These are phyloP conservation scores for Syzygium jambos DNA, from an alignment of 345 rosid species.

Conservation along the genomic window DNA sequence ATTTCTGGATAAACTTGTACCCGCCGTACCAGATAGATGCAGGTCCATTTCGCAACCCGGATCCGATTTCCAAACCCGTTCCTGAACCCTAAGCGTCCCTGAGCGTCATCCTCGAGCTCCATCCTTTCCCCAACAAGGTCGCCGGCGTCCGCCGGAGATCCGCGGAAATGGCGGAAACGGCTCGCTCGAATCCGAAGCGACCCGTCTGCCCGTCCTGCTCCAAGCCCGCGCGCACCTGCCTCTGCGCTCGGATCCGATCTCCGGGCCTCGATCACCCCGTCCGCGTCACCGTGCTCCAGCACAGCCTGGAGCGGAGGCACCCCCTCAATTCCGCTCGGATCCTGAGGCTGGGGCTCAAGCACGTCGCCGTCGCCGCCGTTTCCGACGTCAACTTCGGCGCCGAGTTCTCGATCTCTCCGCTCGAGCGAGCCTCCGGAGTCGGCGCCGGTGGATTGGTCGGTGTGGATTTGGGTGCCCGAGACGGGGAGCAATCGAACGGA, in stretches of 20 bases:
- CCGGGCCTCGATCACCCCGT: conserved; percentile 51
- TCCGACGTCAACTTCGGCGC: conserved; percentile 54
- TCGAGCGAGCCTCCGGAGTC: conserved; percentile 7
- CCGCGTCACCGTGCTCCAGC: conserved; percentile 73
- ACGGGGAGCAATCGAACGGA: not conserved
- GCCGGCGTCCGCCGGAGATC: not conserved
- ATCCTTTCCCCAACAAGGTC: not conserved
- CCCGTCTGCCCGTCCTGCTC: conserved; percentile 60
- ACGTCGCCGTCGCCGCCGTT: conserved; percentile 42
- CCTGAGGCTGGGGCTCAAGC: conserved; percentile 62
- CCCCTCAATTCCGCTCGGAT: conserved; percentile 75
- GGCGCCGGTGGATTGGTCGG: not conserved
- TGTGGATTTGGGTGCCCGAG: not conserved
- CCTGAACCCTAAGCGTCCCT: not conserved
- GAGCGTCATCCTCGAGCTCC: not conserved
- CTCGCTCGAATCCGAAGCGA: conserved; percentile 29
- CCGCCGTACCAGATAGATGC: not conserved
- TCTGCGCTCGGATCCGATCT: conserved; percentile 46
- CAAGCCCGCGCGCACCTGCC: conserved; percentile 55
- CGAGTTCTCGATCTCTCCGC: conserved; percentile 32
- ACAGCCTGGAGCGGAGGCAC: conserved; percentile 64
- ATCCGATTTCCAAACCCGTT: not conserved
- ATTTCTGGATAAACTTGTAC: not conserved
- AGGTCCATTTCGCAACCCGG: not conserved
- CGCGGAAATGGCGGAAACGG: not conserved